These are phyloP conservation scores for Aspergillus novoparasiticus DNA, from an alignment of 2,329 filamentous ascomycete species.

Conservation along the genomic window DNA sequence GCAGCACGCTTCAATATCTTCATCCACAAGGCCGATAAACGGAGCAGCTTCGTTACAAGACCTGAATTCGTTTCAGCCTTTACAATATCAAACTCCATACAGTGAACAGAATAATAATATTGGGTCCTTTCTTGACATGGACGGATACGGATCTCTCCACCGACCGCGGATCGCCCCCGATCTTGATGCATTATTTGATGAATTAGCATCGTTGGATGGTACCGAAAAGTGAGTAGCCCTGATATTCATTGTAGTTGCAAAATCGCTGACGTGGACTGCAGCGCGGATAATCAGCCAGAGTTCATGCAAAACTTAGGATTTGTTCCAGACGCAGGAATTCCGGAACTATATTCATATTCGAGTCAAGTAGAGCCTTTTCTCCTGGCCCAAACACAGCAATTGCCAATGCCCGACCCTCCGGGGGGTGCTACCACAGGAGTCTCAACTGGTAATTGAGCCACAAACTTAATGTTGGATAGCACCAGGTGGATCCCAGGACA, in stretches of 20 bases:
- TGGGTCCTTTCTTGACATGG: slow-evolving; percentile 33
- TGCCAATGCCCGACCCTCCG: slow-evolving; percentile 21
- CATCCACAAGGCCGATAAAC: slow-evolving; percentile 23
- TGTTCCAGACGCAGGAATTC: slow-evolving; percentile 39
- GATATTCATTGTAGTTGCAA: not conserved
- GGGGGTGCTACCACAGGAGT: slow-evolving; percentile 22
- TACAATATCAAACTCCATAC: slow-evolving; percentile 31
- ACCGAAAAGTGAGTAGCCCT: slow-evolving; percentile 46
- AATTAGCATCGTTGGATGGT: slow-evolving; percentile 59
- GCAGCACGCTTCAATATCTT: slow-evolving; percentile 21
- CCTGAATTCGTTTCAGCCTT: slow-evolving; percentile 25
- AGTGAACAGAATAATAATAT: slow-evolving; percentile 31
- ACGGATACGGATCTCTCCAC: slow-evolving; percentile 30
- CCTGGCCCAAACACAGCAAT: slow-evolving; percentile 32
- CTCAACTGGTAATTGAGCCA: slow-evolving; percentile 18
- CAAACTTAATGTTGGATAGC: not conserved
- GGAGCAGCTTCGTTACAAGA: slow-evolving; percentile 25
- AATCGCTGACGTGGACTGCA: slow-evolving; percentile 17
- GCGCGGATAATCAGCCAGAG: slow-evolving; percentile 38
- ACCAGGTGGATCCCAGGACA: not conserved
- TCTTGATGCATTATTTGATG: slow-evolving; percentile 58
- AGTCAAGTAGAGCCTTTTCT: slow-evolving; percentile 38
- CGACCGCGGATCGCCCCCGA: slow-evolving; percentile 39
- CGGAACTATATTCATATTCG: slow-evolving; percentile 39
- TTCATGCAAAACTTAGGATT: slow-evolving; percentile 45